A percentile compares a stretch with the other conserved stretches of the same genome.
These are phyloP conservation scores for Paramecium octaurelia DNA, from an alignment of 73 alveolate species.

Conservation along the genomic window DNA sequence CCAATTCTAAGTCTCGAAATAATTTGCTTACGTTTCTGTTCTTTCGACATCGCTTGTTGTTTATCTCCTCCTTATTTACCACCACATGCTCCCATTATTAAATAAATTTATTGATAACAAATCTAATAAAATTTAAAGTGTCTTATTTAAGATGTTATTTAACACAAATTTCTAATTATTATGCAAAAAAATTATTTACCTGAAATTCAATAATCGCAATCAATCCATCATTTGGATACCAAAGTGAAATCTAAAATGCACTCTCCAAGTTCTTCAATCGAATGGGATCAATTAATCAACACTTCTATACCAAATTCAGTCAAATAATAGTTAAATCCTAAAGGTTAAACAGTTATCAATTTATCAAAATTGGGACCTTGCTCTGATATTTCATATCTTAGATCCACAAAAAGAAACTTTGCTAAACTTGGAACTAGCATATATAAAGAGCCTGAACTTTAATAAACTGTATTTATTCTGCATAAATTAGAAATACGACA, in stretches of 20 bases:
- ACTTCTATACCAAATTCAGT: constrained; percentile 34
- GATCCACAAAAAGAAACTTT: not conserved
- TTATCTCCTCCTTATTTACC: not conserved
- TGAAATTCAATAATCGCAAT: constrained; percentile 14
- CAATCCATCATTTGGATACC: not conserved
- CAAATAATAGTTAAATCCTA: not conserved
- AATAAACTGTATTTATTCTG: not conserved
- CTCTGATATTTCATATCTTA: constrained; percentile 40
- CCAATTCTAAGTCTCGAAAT: not conserved
- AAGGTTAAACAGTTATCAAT: not conserved
- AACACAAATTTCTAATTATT: not conserved
- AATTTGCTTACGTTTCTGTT: not conserved
- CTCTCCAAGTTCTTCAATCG: not conserved
- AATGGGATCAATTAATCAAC: constrained; percentile 42
- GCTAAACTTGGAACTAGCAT: constrained; percentile 23
- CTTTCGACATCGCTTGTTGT: not conserved
- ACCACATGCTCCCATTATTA: constrained; percentile 46
- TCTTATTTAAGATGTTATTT: not conserved
- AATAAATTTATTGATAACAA: constrained; percentile 4
- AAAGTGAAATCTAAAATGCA: not conserved
- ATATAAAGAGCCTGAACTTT: not conserved
- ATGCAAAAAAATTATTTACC: constrained; percentile 27
- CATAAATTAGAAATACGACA: constrained; percentile 19
- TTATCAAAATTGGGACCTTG: not conserved
- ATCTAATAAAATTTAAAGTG: not conserved